phyloP scores from a whole-genome alignment of 2,329 filamentous ascomycete genomes.

The Fonsecaea pugnacius region DNA sequence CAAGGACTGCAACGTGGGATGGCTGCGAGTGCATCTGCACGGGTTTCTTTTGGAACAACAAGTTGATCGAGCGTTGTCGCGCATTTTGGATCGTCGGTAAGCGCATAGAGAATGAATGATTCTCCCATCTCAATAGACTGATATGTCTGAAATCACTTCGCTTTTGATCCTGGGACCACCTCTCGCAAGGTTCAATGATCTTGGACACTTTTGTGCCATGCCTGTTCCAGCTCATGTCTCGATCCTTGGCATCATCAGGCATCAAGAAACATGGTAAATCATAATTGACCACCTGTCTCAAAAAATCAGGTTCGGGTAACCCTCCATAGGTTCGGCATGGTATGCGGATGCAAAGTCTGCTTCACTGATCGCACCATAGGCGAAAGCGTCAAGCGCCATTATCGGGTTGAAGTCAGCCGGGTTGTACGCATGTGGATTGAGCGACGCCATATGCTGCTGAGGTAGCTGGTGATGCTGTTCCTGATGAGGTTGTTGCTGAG shows the following conservation, averaged over 20 bases:
- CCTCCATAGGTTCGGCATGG: constrained; percentile 23
- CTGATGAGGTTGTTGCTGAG: background rate
- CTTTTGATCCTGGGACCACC: background rate
- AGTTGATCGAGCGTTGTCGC: constrained; percentile 2
- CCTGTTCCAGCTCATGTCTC: background rate
- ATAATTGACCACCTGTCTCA: constrained; percentile 4
- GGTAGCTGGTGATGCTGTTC: background rate
- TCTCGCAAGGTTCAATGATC: too few species aligned
- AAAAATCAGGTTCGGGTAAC: constrained; percentile 25
- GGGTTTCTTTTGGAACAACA: background rate
- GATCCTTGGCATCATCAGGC: background rate
- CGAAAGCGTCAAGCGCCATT: constrained; percentile 30
- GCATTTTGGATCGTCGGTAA: constrained; percentile 2
- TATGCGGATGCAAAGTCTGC: constrained; percentile 29
- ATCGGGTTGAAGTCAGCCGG: constrained; percentile 23
- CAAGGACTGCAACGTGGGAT: background rate
- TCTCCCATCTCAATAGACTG: background rate
- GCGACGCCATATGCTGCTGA: background rate
- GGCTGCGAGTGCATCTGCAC: background rate
- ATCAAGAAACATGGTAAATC: background rate
- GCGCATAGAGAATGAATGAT: background rate
- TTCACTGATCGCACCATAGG: constrained; percentile 29
- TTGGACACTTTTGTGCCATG: background rate
- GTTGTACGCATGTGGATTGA: constrained; percentile 23
- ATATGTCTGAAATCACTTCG: background rate